These are phyloP conservation scores for Calonectria ilicicola DNA, from an alignment of 2,329 filamentous ascomycete genomes.

Conservation along the genomic window DNA sequence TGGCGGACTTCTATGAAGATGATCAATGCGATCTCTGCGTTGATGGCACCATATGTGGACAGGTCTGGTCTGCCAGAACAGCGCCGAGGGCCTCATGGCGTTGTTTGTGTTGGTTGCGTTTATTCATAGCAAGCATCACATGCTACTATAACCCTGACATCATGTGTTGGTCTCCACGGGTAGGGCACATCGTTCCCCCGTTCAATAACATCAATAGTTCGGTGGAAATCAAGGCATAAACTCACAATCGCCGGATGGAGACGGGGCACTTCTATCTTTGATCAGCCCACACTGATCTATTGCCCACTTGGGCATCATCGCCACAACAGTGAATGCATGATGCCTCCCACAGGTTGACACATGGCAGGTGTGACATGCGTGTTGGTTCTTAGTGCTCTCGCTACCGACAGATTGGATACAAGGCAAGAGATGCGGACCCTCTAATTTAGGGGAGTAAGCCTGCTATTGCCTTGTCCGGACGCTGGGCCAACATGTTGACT, in stretches of 20 bases:
- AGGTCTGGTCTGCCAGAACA: no score
- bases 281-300: background rate
- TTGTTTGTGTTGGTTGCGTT: background rate
- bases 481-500: background rate
- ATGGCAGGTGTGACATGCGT: constrained; percentile 10
- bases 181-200: background rate
- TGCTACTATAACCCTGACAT: background rate
- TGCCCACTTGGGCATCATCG: background rate
- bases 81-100: background rate
- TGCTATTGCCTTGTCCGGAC: background rate
- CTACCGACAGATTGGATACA: constrained; percentile 16
- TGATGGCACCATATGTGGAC: background rate
- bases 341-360: constrained; percentile 1
- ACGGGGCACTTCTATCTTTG: background rate
- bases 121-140: background rate
- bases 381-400: constrained; percentile 19
- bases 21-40: background rate
- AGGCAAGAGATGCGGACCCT: background rate
- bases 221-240: background rate
- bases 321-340: background rate
- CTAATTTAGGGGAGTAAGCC: background rate
- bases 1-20: background rate
- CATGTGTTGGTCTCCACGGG: background rate
- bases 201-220: background rate
- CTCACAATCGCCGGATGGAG: background rate